Evolutionary conservation across 1,284 basidiomycete species (phyloP).

Genomic region (Trichosporon faecale): DNA sequence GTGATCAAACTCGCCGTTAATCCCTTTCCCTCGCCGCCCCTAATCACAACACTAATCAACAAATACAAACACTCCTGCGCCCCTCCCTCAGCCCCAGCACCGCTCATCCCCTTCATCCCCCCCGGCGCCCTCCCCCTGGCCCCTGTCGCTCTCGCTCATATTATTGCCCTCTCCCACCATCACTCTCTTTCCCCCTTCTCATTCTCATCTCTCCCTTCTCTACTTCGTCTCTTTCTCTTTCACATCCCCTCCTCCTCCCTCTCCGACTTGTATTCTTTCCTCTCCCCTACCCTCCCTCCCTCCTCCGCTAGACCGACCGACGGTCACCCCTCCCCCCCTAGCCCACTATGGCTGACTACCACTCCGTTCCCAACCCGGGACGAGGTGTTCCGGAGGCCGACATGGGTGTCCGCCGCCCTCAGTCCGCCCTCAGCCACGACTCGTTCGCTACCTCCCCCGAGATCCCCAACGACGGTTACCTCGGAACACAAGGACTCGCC

Average conservation of each 20-base stretch:
- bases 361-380: slow-evolving; percentile 13
- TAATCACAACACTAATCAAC: not conserved
- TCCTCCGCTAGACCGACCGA: not conserved
- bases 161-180: not conserved
- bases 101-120: not conserved
- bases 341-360: slow-evolving; percentile 6
- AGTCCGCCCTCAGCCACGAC: not conserved
- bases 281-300: not conserved
- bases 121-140: not conserved
- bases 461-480: slow-evolving; percentile 9
- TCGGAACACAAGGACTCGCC: slow-evolving; percentile 13
- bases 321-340: not conserved
- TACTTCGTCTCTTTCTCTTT: not conserved
- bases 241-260: not conserved
- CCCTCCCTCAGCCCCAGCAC: not conserved
- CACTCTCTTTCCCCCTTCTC: too few species aligned
- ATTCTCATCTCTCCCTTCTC: not conserved
- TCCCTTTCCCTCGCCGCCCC: not conserved
- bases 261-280: not conserved
- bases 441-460: slow-evolving; percentile 12
- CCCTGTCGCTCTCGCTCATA: not conserved
- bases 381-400: not conserved
- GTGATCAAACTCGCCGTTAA: too few species aligned
- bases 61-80: not conserved
- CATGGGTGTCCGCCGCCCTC: not conserved